Conservation (phyloP, 306 rosid species). For the Quercus rubra region DNA sequence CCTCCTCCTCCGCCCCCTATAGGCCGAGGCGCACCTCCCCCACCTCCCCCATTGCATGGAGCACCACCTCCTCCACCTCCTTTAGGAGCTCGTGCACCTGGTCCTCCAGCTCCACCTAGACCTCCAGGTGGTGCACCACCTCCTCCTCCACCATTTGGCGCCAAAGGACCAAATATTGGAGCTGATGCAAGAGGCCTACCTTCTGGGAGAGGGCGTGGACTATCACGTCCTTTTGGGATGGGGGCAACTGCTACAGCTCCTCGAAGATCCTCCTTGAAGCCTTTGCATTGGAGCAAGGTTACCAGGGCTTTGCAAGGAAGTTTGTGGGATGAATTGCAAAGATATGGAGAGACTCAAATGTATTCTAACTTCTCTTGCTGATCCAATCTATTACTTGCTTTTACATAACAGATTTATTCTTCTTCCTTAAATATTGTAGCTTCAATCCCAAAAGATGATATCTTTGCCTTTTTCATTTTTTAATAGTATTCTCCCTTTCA, state of each 20-base stretch:
- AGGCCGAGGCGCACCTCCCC: constrained; percentile 53
- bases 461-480: constrained; percentile 9
- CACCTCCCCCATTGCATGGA: constrained; percentile 31
- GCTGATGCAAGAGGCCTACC: constrained; percentile 43
- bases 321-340: constrained; percentile 96
- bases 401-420: constrained; percentile 1
- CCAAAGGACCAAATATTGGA: constrained; percentile 51
- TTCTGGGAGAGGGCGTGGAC: constrained; percentile 81
- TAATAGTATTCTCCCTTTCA: constrained; percentile 15
- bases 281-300: constrained; percentile 96
- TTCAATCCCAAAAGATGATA: constrained; percentile 2
- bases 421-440: constrained; percentile 1
- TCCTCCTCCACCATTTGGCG: constrained; percentile 60
- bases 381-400: background rate
- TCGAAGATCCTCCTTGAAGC: constrained; percentile 77
- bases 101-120: constrained; percentile 57
- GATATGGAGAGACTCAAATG: constrained; percentile 80
- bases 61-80: constrained; percentile 52
- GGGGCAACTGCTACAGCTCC: constrained; percentile 46
- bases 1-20: constrained; percentile 41
- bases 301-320: constrained; percentile 93
- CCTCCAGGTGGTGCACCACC: constrained; percentile 68
- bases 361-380: constrained; percentile 33
- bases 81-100: constrained; percentile 23
- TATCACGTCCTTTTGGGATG: constrained; percentile 49